Percentiles rank a stretch among this genome's conserved stretches.
phyloP scores from a whole-genome alignment of 2,329 filamentous ascomycete genomes.

The Aspergillus felis region DNA sequence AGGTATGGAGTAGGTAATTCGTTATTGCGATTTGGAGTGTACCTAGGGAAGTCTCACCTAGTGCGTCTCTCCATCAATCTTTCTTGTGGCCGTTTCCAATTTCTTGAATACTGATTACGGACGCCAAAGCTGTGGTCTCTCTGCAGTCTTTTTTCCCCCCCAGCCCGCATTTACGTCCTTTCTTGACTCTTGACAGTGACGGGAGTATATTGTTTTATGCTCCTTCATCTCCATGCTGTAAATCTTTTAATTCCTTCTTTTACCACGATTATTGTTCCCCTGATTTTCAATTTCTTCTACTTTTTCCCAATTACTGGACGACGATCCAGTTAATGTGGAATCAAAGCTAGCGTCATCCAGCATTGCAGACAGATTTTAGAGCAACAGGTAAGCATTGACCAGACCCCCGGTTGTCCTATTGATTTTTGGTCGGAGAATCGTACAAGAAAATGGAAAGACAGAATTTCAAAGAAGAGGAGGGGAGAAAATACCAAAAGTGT shows the following conservation, averaged over 20 bases:
- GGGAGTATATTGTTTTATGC: background rate
- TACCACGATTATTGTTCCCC: slow-evolving; percentile 1
- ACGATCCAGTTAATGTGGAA: slow-evolving; percentile 2
- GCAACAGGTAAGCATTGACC: background rate
- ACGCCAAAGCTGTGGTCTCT: slow-evolving; percentile 7
- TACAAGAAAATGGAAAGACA: background rate
- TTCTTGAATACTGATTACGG: too few relatives aligned
- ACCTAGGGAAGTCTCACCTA: background rate
- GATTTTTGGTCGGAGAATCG: background rate
- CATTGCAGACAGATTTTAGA: background rate
- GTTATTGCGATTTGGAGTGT: background rate
- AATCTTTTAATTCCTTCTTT: slow-evolving; percentile 19
- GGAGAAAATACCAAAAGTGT: background rate
- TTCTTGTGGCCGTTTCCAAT: too few relatives aligned
- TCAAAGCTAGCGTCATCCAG: background rate
- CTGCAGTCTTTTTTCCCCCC: slow-evolving; percentile 21
- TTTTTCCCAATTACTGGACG: slow-evolving; percentile 1
- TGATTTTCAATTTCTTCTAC: background rate
- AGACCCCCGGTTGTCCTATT: background rate
- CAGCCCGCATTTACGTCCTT: slow-evolving; percentile 8
- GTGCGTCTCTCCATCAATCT: background rate
- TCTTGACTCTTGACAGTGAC: background rate
- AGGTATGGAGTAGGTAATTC: background rate
- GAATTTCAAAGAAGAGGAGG: too few relatives aligned
- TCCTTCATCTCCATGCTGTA: slow-evolving; percentile 15